A percentile compares a stretch with the other conserved stretches of the same genome.
phyloP scores from a whole-genome alignment of 169 alveolate genomes.

The Theileria parva region DNA sequence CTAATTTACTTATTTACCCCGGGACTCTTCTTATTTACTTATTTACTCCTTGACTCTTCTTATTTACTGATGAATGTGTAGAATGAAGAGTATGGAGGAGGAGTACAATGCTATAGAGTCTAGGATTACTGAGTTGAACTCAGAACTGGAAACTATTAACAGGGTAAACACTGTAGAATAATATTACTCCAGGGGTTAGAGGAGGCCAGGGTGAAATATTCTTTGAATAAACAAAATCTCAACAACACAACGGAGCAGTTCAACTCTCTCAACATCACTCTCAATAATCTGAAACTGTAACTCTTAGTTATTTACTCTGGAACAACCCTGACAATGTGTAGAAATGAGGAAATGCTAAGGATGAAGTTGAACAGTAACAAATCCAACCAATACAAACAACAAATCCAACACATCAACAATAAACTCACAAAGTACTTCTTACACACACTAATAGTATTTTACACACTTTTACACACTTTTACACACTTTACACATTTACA shows the following conservation, averaged over 20 bases:
- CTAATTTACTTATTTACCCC: neutral
- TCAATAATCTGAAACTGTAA: constrained; percentile 19
- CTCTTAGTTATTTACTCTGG: no score
- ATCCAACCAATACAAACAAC: neutral
- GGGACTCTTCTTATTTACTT: neutral
- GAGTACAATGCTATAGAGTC: constrained; percentile 16
- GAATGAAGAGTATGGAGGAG: constrained; percentile 12
- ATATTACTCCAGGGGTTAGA: constrained; percentile 8
- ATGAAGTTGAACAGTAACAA: constrained; percentile 5
- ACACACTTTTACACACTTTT: no score
- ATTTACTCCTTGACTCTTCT: no score
- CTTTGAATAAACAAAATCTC: constrained; percentile 8
- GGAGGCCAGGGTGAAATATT: neutral
- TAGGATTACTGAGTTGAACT: constrained; percentile 5
- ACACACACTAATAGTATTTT: no score
- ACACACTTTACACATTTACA: no score
- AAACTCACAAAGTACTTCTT: neutral
- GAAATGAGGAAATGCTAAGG: constrained; percentile 33
- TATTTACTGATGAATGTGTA: neutral
- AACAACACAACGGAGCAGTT: neutral
- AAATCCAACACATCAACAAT: neutral
- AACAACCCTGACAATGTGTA: neutral
- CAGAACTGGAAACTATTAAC: constrained; percentile 16
- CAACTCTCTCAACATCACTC: constrained; percentile 35
- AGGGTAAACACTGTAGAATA: neutral